Evolutionary conservation across 345 rosid genomes (phyloP).

Genomic region (Heritiera littoralis): DNA sequence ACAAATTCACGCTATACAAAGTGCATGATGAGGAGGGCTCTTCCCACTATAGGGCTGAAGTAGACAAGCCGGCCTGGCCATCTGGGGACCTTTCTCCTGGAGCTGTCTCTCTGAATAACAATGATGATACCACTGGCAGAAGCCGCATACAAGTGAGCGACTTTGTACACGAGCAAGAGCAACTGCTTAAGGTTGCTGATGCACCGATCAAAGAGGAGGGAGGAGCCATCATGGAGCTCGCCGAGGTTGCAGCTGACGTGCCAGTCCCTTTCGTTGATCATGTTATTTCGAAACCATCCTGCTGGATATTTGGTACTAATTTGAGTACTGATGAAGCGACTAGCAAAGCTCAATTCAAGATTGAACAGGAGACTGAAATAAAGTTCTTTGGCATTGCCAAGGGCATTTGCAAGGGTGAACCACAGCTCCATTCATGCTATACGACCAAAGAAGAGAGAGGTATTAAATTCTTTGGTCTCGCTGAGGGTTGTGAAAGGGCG

Average conservation of each 20-base stretch:
- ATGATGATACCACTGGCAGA: background rate
- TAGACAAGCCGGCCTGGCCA: background rate
- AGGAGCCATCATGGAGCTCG: background rate
- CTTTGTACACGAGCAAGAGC: background rate
- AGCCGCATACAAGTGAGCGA: background rate
- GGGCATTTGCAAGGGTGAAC: background rate
- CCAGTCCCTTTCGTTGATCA: background rate
- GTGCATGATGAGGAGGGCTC: background rate
- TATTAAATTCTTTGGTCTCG: background rate
- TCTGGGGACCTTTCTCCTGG: background rate
- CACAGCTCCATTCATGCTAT: background rate
- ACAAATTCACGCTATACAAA: background rate
- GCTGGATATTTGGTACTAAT: background rate
- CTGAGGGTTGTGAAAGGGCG: background rate
- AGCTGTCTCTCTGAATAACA: background rate
- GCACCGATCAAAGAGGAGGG: background rate
- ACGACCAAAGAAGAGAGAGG: background rate
- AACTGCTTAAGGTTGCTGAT: background rate
- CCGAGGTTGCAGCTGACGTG: background rate
- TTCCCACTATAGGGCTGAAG: constrained; percentile 4
- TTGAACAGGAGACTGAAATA: background rate
- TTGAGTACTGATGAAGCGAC: background rate
- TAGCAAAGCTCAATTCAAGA: background rate
- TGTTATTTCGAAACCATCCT: background rate
- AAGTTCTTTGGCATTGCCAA: background rate